A percentile compares a stretch with the other conserved stretches of the same genome.
Conservation (phyloP, 2,329 filamentous ascomycete genomes). For the Fusarium protoensiforme region DNA sequence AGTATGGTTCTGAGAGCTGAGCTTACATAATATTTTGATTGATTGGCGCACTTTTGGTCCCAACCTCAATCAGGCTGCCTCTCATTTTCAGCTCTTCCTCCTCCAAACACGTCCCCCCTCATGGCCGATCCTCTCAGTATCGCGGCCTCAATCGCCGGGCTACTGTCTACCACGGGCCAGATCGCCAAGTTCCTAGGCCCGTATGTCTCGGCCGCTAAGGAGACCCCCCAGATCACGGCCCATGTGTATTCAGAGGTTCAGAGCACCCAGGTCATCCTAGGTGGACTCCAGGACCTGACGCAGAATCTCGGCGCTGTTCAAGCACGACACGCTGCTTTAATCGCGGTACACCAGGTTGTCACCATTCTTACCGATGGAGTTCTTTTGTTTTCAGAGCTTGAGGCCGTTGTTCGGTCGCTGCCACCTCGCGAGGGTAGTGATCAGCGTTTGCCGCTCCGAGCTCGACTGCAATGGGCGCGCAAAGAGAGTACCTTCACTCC, state of each 20-base stretch:
- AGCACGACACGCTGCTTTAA: neutral
- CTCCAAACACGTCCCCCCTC: neutral
- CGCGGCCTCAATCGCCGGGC: constrained; percentile 19
- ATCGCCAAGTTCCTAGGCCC: constrained; percentile 3
- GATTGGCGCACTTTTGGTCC: neutral
- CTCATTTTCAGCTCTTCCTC: neutral
- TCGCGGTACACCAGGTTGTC: neutral
- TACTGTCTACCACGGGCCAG: neutral
- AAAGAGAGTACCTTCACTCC: neutral
- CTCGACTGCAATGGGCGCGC: neutral
- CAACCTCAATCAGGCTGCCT: neutral
- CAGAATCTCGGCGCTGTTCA: neutral
- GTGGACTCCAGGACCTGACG: neutral
- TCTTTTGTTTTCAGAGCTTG: constrained; percentile 17
- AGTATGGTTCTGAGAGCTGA: neutral
- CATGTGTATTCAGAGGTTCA: constrained; percentile 20
- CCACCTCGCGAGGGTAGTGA: fast-evolving
- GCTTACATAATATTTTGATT: neutral
- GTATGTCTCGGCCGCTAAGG: constrained; percentile 18
- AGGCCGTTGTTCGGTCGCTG: neutral
- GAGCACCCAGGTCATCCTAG: constrained; percentile 7
- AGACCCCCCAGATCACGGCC: constrained; percentile 19
- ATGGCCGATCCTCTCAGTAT: constrained; percentile 19
- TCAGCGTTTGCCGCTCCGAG: neutral
- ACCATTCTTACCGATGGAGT: constrained; percentile 7